Base-by-base conservation (phyloP, 192 early-diverging fungal species). In the Coemansia erecta region DNA sequence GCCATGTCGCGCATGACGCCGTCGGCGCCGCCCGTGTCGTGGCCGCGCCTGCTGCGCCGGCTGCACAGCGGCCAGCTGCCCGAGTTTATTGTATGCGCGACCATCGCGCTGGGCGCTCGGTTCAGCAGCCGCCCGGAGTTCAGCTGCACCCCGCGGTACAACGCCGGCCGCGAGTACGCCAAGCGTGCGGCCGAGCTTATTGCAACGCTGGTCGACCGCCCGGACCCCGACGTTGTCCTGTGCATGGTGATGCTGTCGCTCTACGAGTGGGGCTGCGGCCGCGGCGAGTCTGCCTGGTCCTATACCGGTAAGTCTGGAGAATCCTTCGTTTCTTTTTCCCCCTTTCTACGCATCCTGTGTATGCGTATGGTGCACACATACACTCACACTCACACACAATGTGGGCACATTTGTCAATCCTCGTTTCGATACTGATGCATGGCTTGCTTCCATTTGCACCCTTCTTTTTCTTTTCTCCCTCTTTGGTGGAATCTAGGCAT, bases 221-320 rank as follows among this genome's bases (percentile, higher is more conserved):
- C 77, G 0, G 77, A 80, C 24, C 71, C 70, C 11, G 72, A 80
- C 54, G 77, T 80, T 0, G 64, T 80, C 24, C 65, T 67, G 24
- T 73, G 71, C 42, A 57, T 80, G 44, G 63, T 66, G 2, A 67
- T 73, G 67, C 68, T 80, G 47, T 73, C 71, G 48, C 59, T 80
- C 47, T 80, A 73, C 52, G 77, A 80, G 61, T 80, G 72, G 70
- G 77, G 71, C 37, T 80, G 77, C 33, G 77, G 77, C 8, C 71
- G 71, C n/a, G 77, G 77, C 57, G 77, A 80, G 52, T 80, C 77
- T 11, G 77, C 77, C 22, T 80, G 77, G 77, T 70, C 77, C 8
- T 80, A 73, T 45, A 73, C 71, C 13, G 61, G 61, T 53, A 62
- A 62, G 61, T 62, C 8, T 37, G 35, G 5, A 37, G 3, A 6